Percentiles rank a stretch among this genome's conserved stretches.
Conservation (phyloP, 2,329 filamentous ascomycete species). For the Colletotrichum sp. region DNA sequence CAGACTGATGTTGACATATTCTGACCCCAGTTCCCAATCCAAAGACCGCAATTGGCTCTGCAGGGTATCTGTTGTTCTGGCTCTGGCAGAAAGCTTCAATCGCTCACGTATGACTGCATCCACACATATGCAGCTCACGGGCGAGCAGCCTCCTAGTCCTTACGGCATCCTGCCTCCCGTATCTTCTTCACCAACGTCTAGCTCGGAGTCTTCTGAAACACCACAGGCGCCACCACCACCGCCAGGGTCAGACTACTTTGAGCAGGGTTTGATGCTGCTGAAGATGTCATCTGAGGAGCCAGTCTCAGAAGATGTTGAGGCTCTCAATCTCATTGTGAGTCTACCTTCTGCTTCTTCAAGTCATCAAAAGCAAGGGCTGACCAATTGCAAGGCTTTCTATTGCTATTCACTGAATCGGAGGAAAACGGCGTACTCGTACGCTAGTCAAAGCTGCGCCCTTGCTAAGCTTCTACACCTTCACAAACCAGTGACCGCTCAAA, state of each 20-base stretch:
- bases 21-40: constrained; percentile 18
- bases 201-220: background rate
- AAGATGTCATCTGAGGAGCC: constrained; percentile 18
- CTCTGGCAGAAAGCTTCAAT: constrained; percentile 22
- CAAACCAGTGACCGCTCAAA: background rate
- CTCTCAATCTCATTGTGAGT: constrained; percentile 3
- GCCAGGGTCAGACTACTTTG: constrained; percentile 20
- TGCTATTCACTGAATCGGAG: constrained; percentile 20
- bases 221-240: background rate
- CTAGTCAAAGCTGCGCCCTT: constrained; percentile 15
- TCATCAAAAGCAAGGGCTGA: fast-evolving
- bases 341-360: fast-evolving
- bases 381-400: constrained; percentile 10
- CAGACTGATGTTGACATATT: constrained; percentile 17
- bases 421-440: constrained; percentile 19
- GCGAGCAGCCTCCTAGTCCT: background rate
- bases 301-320: constrained; percentile 6
- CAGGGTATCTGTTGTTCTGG: constrained; percentile 21
- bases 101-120: background rate
- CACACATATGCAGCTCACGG: background rate
- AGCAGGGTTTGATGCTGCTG: constrained; percentile 18
- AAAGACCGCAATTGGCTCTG: constrained; percentile 24
- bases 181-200: background rate
- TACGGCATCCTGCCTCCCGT: background rate
- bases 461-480: constrained; percentile 12